Evolutionary conservation across 108 stramenopile genomes (phyloP), one percentile per base, ranked within the genome.

Genomic region (Cyclotella kingstonii): DNA sequence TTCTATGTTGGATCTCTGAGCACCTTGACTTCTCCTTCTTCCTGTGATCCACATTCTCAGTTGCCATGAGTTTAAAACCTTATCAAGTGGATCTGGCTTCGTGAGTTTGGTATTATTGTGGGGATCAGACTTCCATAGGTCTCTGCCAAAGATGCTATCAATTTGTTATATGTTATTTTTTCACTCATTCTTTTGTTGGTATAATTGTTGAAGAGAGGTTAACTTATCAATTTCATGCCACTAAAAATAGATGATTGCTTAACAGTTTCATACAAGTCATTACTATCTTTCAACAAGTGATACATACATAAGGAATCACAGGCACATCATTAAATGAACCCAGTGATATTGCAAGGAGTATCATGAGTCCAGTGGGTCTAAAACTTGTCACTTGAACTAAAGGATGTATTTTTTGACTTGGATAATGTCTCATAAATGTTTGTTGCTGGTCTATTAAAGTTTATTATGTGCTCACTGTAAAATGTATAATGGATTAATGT

Each of bases 41-140:
- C 80, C 80, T 5, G 80, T 81, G 11, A 81, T 77, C 76, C 76
- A 81, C 57, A 73, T 72, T 49, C 63, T 19, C 2, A 76, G 60
- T 11, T 60, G 14, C 39, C 52, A 46, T 42, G 63, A 61, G 3
- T 70, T 31, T 10, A 81, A 33, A 10, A 67, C 55, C 15, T 61
- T 54, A 6, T 69, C 28, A 33, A 69, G 42, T 2, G 81, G 81
- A 46, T 70, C 76, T n/a, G 68, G 41, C 40, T 81, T 81, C 28
- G 66, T 77, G 2, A 68, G 45, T 43, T 74, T 60, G 1, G 74
- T 59, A 59, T 75, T 78, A 39, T 54, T 29, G 8, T 56, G 17
- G 8, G 81, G 77, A 48, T 81, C 59, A 17, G 33, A 46, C 28
- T 60, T 63, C 64, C 71, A 74, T n/a, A 74, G 54, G 5, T 36